Percentiles rank a stretch among this genome's conserved stretches.
These are phyloP conservation scores for Saturnispora galanensis DNA, from an alignment of 805 yeast species.

Conservation along the genomic window DNA sequence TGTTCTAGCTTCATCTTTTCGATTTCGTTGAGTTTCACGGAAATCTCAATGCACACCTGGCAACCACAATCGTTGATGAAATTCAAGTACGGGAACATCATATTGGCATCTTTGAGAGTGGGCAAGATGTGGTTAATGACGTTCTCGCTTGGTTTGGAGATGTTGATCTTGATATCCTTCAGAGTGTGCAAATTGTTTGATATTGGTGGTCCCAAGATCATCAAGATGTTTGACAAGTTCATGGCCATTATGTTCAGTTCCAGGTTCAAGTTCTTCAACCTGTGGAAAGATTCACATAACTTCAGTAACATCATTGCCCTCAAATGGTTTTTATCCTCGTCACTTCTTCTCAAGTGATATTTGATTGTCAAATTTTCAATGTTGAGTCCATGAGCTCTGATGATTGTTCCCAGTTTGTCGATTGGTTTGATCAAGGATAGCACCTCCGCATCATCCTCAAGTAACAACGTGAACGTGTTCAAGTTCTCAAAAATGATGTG, in stretches of 20 bases:
- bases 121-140: conserved; percentile 23
- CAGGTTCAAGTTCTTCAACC: conserved; percentile 16
- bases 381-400: conserved; percentile 18
- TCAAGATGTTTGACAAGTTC: conserved; percentile 24
- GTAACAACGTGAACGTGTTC: conserved; percentile 18
- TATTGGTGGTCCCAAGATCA: conserved; percentile 26
- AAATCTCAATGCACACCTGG: conserved; percentile 15
- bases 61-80: conserved; percentile 22
- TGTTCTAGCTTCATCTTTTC: background rate
- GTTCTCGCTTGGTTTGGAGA: conserved; percentile 24
- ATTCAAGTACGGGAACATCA: conserved; percentile 23
- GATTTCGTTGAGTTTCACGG: conserved; percentile 2
- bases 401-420: conserved; percentile 20
- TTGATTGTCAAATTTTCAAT: conserved; percentile 19
- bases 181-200: conserved; percentile 19
- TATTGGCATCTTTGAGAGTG: conserved; percentile 21
- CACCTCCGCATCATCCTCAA: conserved; percentile 25
- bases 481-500: conserved; percentile 26
- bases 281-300: conserved; percentile 20
- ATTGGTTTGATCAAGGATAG: conserved; percentile 22
- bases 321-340: conserved; percentile 25
- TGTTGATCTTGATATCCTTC: conserved; percentile 20
- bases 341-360: conserved; percentile 19
- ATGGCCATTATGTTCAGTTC: conserved; percentile 22
- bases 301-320: conserved; percentile 26